Base-by-base conservation (phyloP, 2,329 filamentous ascomycete species). In the Gaeumannomyces sp. region DNA sequence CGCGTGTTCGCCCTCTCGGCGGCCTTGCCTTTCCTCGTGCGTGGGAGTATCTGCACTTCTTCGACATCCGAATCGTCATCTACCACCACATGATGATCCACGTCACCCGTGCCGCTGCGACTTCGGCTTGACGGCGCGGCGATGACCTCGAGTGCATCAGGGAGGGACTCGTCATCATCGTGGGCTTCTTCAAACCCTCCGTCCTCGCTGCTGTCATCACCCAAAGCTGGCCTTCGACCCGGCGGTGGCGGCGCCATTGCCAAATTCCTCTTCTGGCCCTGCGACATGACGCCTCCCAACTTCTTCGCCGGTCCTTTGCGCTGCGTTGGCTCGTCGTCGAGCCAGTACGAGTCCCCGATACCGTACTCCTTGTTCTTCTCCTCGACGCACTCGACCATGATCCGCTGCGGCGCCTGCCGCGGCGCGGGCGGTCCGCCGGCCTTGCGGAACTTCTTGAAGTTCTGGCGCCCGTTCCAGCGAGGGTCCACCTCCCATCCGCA, bases 381-480 rank as follows among this genome's bases (percentile, higher is more conserved):
- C 73, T 92, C 88, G 68, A 91, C 86, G 4, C 96, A 77, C 0
- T 83, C 78, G 4, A 97, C 85, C 56, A 96, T 90, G 45, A 90
- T 78, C 64, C 63, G 56, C 22, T 61, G 59, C 31, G 10, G 50
- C 33, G 60, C 35, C 33, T 27, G 65, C 14, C 78, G 78, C 33
- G 78, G 75, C 1, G 76, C 74, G 3, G 77, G 74, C 22, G 82
- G 74, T 7, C 82, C 78, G 2, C 71, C 67, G 64, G 85, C 81
- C 64, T 81, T 82, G 28, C 83, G 82, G 72, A 99, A 99, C 70
- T 87, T 90, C 75, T 99, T 99, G 79, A 97, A 99, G 73, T 99
- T 98, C 76, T 92, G 94, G 59, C 94, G 84, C 0, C 94, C 95
- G 73, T 97, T 96, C 95, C 95, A 99, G 56, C 83, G 83, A 0